Percentiles rank a stretch among this genome's conserved stretches.
Conservation (phyloP, 345 rosid species). For the Syzygium aqueum region DNA sequence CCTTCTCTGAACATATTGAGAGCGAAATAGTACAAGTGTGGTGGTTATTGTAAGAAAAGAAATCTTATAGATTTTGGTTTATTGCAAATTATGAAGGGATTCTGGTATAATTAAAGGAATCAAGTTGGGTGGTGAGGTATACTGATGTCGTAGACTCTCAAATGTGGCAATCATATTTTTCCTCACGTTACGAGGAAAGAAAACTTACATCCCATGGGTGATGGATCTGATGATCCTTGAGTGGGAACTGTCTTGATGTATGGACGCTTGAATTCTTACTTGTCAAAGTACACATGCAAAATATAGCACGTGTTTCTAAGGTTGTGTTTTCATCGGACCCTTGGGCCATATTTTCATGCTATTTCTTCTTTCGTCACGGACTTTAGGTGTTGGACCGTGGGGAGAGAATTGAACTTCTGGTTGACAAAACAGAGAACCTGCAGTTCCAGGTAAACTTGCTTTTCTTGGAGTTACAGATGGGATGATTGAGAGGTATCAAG, state of each 20-base stretch:
- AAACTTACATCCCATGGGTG: not conserved
- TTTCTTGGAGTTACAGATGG: not conserved
- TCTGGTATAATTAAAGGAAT: not conserved
- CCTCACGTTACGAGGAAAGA: not conserved
- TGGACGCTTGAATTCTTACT: not conserved
- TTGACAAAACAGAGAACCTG: conserved; percentile 82
- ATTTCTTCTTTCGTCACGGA: not conserved
- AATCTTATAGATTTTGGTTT: not conserved
- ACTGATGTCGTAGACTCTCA: not conserved
- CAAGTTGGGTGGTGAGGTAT: not conserved
- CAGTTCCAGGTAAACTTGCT: conserved; percentile 69
- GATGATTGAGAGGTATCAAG: not conserved
- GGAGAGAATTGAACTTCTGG: conserved; percentile 89
- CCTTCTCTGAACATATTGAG: not conserved
- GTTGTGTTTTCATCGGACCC: not conserved
- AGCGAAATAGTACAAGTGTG: not conserved
- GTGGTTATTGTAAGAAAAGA: not conserved
- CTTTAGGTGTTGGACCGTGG: conserved; percentile 90
- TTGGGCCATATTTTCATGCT: not conserved
- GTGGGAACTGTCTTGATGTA: not conserved
- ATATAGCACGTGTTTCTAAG: not conserved
- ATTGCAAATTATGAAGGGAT: not conserved
- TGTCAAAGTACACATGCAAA: not conserved
- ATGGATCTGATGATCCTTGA: not conserved
- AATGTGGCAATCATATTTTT: not conserved